These are phyloP conservation scores for Furcasterigmium sp. DNA, from an alignment of 2,329 filamentous ascomycete genomes.

Conservation along the genomic window DNA sequence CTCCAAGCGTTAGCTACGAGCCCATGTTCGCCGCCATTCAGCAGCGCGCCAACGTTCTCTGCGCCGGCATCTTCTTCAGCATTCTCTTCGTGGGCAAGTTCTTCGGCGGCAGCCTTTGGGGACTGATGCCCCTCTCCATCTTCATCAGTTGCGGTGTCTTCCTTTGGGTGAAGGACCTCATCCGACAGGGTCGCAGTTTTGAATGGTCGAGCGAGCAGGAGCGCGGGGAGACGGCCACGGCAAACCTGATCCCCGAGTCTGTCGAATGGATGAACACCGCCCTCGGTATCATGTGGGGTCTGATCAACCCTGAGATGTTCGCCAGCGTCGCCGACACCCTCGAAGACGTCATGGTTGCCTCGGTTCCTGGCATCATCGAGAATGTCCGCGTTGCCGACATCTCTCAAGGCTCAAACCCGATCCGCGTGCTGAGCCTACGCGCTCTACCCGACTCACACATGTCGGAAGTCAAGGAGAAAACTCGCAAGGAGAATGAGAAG, in stretches of 20 bases:
- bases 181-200: conserved; percentile 72
- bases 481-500: conserved; percentile 44
- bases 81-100: conserved; percentile 74
- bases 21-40: conserved; percentile 79
- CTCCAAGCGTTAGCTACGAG: conserved; percentile 82
- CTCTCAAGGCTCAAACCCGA: conserved; percentile 84
- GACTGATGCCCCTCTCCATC: conserved; percentile 66
- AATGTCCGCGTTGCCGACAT: conserved; percentile 95
- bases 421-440: conserved; percentile 81
- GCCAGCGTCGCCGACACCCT: conserved; percentile 79
- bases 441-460: conserved; percentile 81
- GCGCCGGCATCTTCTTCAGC: conserved; percentile 62
- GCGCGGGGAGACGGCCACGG: conserved; percentile 77
- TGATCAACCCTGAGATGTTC: conserved; percentile 96
- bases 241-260: conserved; percentile 86
- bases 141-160: conserved; percentile 75
- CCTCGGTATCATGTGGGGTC: conserved; percentile 76
- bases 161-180: conserved; percentile 84
- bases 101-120: conserved; percentile 73
- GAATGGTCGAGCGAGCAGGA: conserved; percentile 88
- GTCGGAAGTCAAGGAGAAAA: conserved; percentile 66
- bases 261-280: conserved; percentile 96
- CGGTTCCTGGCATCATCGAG: conserved; percentile 84
- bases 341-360: conserved; percentile 91
- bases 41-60: conserved; percentile 65